Evolutionary conservation across 768 basidiomycete species (phyloP).

Genomic region (Amyloporia xantha): DNA sequence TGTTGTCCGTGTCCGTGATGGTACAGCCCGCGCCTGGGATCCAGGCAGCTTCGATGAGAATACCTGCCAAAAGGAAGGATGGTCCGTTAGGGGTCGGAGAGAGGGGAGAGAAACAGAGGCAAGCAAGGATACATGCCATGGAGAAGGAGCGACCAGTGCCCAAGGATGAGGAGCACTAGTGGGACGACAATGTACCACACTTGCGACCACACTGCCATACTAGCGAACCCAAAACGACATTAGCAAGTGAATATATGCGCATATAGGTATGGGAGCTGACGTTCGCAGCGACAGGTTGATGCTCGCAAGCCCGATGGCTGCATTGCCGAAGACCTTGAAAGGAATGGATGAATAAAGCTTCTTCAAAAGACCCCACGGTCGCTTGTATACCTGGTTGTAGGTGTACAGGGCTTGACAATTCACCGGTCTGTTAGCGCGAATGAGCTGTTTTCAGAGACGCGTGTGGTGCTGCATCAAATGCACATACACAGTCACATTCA

Average conservation of each 20-base stretch:
- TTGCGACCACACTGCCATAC: slow-evolving; percentile 63
- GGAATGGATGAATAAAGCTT: too few relatives aligned
- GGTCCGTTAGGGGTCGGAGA: too few relatives aligned
- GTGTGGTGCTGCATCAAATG: too few relatives aligned
- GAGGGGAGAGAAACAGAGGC: not conserved
- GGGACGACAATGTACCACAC: slow-evolving; percentile 43
- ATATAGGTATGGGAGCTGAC: slow-evolving; percentile 22
- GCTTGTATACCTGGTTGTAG: too few relatives aligned
- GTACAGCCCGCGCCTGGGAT: slow-evolving; percentile 40
- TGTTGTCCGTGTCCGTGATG: slow-evolving; percentile 55
- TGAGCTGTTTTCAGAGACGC: too few relatives aligned
- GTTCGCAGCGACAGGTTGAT: slow-evolving; percentile 43
- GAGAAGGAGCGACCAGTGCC: slow-evolving; percentile 67
- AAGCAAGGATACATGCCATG: slow-evolving; percentile 40
- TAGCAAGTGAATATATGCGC: slow-evolving; percentile 3
- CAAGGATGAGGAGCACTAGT: slow-evolving; percentile 51
- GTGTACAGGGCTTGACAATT: too few relatives aligned
- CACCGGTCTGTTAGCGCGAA: too few relatives aligned
- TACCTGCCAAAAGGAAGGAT: slow-evolving; percentile 34
- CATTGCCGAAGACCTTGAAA: slow-evolving; percentile 37
- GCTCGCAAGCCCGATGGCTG: slow-evolving; percentile 38
- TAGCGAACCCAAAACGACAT: too few relatives aligned
- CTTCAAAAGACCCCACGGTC: too few relatives aligned
- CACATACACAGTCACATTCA: slow-evolving; percentile 30
- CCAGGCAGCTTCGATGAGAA: slow-evolving; percentile 53